phyloP scores from a whole-genome alignment of 75 land plant species.

The Pseudotsuga menziesii region DNA sequence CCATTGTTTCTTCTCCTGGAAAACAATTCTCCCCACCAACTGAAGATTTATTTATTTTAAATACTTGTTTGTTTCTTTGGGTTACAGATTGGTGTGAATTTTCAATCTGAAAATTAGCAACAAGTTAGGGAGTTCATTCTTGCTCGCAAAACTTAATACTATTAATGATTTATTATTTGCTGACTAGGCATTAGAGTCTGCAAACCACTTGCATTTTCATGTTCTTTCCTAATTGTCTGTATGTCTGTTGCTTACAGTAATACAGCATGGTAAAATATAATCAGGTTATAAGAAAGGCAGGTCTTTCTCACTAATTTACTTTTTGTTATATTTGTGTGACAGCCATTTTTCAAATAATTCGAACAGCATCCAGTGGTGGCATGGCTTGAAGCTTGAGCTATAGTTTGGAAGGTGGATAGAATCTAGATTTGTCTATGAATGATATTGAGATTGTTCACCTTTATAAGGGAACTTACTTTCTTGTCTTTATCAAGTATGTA shows the following conservation, averaged over 20 bases:
- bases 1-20: background rate
- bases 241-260: background rate
- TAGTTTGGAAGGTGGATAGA: background rate
- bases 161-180: too few relatives aligned
- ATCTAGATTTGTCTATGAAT: background rate
- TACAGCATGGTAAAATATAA: too few relatives aligned
- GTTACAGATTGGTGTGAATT: background rate
- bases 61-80: background rate
- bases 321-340: slow-evolving; percentile 18
- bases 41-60: background rate
- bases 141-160: too few relatives aligned
- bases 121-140: background rate
- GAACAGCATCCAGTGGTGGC: slow-evolving; percentile 79
- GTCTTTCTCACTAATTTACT: background rate
- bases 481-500: background rate
- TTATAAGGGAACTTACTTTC: background rate
- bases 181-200: background rate
- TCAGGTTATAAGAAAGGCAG: too few relatives aligned
- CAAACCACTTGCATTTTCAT: background rate
- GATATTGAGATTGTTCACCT: background rate
- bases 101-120: background rate
- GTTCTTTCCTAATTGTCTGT: background rate
- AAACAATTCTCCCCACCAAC: background rate
- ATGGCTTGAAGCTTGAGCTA: slow-evolving; percentile 27
- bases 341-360: slow-evolving; percentile 75